A percentile compares a stretch with the other conserved stretches of the same genome.
These are phyloP conservation scores for Camelina sativa DNA, from an alignment of 345 rosid species.

Conservation along the genomic window DNA sequence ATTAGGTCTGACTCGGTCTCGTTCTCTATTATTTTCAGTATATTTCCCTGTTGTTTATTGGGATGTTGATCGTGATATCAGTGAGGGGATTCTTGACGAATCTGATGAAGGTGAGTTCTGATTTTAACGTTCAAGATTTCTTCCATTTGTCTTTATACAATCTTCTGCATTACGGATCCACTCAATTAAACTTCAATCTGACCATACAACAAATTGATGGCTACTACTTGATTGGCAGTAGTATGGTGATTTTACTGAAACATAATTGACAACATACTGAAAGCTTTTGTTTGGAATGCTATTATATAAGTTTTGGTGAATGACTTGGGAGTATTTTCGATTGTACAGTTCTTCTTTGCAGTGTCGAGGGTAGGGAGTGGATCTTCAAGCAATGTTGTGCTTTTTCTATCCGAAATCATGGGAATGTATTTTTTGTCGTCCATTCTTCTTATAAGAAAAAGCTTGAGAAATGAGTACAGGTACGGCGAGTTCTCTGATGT, in stretches of 20 bases:
- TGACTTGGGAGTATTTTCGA: slow-evolving; percentile 15
- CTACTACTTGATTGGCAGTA: slow-evolving; percentile 12
- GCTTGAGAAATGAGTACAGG: slow-evolving; percentile 95
- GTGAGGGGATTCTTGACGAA: slow-evolving; percentile 96
- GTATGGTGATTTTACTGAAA: slow-evolving; percentile 16
- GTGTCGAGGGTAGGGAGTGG: slow-evolving; percentile 99
- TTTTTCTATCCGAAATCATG: slow-evolving; percentile 95
- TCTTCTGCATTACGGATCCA: neutral
- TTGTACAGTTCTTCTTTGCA: slow-evolving; percentile 94
- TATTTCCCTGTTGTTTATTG: slow-evolving; percentile 89
- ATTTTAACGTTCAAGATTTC: slow-evolving; percentile 1
- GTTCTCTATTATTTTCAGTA: slow-evolving; percentile 62
- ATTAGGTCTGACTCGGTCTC: slow-evolving; percentile 19
- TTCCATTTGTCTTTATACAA: slow-evolving; percentile 1
- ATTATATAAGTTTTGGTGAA: slow-evolving; percentile 16
- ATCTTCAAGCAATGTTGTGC: slow-evolving; percentile 97
- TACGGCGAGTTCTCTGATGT: slow-evolving; percentile 29
- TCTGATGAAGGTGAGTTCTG: slow-evolving; percentile 82
- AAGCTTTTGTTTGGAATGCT: slow-evolving; percentile 28
- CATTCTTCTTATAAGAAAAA: slow-evolving; percentile 93
- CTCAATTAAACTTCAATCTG: neutral
- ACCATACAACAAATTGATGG: neutral
- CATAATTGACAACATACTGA: slow-evolving; percentile 20
- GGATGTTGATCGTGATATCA: slow-evolving; percentile 89
- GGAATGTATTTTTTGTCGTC: slow-evolving; percentile 98